Evolutionary conservation across 371 early-diverging fungal species (phyloP).

Genomic region (Capniomyces stellatus): DNA sequence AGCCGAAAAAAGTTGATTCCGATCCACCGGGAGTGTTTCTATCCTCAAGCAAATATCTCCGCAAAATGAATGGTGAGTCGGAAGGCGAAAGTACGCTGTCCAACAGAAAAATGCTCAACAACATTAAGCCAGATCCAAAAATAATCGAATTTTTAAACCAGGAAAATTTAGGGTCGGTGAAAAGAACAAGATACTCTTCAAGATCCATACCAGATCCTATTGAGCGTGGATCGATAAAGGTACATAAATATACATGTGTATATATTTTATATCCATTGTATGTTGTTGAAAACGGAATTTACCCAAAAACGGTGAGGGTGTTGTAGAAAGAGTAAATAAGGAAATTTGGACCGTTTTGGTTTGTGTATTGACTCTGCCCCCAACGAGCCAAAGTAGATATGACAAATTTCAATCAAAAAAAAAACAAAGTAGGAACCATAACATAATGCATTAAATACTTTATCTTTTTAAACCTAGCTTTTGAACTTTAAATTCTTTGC

Average conservation of each 20-base stretch:
- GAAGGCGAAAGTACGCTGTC: conserved; percentile 2
- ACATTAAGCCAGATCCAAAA: conserved; percentile 13
- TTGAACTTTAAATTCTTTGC: conserved; percentile 45
- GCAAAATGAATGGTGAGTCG: neutral
- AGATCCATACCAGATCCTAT: neutral
- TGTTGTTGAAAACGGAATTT: neutral
- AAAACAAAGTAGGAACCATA: too few relatives aligned
- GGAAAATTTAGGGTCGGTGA: conserved; percentile 1
- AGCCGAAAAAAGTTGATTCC: too few relatives aligned
- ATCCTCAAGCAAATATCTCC: neutral
- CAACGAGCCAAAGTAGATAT: neutral
- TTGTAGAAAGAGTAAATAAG: too few relatives aligned
- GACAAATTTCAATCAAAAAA: neutral
- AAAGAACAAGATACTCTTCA: neutral
- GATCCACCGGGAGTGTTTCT: too few relatives aligned
- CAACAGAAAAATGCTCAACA: conserved; percentile 18
- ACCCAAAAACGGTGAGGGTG: too few relatives aligned
- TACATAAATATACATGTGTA: too few relatives aligned
- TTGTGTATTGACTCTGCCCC: too few relatives aligned
- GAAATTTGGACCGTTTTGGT: too few relatives aligned
- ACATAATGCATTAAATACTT: too few relatives aligned
- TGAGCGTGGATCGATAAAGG: neutral
- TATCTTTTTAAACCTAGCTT: conserved; percentile 28
- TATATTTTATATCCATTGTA: neutral
- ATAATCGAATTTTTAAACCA: conserved; percentile 10